Base-by-base conservation (phyloP, 75 land plant species). In the Pinus tabuliformis region DNA sequence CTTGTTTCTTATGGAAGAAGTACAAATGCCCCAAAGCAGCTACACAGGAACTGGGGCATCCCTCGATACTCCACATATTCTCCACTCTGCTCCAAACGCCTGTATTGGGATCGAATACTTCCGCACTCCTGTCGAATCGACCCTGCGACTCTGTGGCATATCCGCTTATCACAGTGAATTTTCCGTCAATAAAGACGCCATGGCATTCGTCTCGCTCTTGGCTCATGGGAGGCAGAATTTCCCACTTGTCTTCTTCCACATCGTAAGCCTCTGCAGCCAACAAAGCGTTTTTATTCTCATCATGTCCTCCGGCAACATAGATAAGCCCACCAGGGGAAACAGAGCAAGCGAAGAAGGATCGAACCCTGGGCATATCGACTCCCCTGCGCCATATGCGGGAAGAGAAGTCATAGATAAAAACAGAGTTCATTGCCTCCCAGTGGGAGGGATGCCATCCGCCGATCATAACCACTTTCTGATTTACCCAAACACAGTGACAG, bases 231-330 rank as follows among this genome's bases (percentile, higher is more conserved):
- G 83, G 73, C 78, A 89, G 64, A 80, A 39, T 52, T n/a, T 58
- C 62, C 96, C 95, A 94, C 81, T 74, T 77, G 81, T 83, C 86
- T 14, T 3, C 28, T 8, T 14, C 59, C 56, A 78, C 33, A 62
- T 86, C 82, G 77, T 94, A 94, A 2, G 72, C 79, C 78, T 81
- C 81, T 17, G 79, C 94, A 14, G 84, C 79, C 4, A 60, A 49
- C 66, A 92, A 83, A n/a, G 97, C 95, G 77, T 86, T 88, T 81
- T 94, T 94, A 36, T 61, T 36, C 57, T 60, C 81, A 71, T 92
- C 96, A 71, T 93, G 96, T 12, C 96, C 96, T 37, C 96, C 96
- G 45, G 95, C 92, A 9, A 92, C 86, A 56, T 75, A 73, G 16
- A 93, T 82, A 2, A 12, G 45, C 16, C 74, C 22, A 3, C 56